Percentiles rank a stretch among this genome's conserved stretches.
Evolutionary conservation across 2,329 filamentous ascomycete species (phyloP).

Genomic region (Colletotrichum sp.): DNA sequence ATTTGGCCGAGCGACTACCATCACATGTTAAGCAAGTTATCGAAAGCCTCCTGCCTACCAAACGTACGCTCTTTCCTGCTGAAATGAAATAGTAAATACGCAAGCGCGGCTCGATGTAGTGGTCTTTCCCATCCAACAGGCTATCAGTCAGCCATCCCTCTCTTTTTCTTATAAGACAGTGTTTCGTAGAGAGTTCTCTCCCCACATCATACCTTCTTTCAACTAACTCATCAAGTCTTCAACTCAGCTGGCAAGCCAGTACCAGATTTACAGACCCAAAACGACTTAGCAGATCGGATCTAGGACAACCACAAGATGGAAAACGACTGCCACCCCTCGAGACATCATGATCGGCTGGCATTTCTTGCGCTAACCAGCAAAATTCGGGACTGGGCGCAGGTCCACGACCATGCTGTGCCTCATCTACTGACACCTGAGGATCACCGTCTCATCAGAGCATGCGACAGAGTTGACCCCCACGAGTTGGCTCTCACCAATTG

Average conservation of each 20-base stretch:
- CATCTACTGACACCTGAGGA: background rate
- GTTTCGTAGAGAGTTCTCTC: background rate
- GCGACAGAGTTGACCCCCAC: background rate
- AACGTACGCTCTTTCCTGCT: background rate
- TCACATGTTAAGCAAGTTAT: background rate
- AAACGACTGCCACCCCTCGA: background rate
- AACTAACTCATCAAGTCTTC: background rate
- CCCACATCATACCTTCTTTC: background rate
- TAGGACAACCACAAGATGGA: background rate
- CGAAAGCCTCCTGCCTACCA: background rate
- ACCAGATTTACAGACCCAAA: background rate
- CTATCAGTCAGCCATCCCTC: background rate
- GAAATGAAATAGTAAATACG: background rate
- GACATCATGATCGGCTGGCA: background rate
- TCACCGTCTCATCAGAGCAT: background rate
- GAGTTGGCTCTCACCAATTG: background rate
- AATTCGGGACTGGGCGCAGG: background rate
- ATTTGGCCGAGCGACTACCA: background rate
- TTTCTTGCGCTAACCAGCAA: background rate
- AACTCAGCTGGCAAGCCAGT: background rate
- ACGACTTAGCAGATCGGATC: background rate
- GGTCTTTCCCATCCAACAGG: background rate
- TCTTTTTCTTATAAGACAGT: background rate
- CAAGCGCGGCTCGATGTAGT: background rate
- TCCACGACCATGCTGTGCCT: background rate